Base-by-base conservation (phyloP, 1,284 basidiomycete genomes). In the Xerocomus nothofagi region DNA sequence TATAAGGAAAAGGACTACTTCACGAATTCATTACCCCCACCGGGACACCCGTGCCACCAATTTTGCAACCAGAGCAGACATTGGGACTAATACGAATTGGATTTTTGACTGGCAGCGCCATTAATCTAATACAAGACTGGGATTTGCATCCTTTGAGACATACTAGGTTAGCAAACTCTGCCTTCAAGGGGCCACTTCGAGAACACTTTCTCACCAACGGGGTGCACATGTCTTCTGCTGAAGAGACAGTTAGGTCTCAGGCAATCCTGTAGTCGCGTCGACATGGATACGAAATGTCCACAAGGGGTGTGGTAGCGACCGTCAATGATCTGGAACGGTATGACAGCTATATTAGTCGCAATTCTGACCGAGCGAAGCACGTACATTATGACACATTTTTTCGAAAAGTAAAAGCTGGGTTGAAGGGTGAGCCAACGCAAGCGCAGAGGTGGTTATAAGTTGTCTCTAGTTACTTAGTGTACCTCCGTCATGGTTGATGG, bases 381-480 rank as follows among this genome's bases (percentile, higher is more conserved):
- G 49, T 62, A 90, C 88, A 69, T 90, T 89, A 71, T 87, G 77
- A 67, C 88, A 91, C 88, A 91, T 91, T 50, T 53, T 91, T 50
- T 53, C 14, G 43, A 50, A 17, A 50, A 51, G 50, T 32, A 55
- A 51, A 56, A 59, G 43, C 18, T 52, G 56, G 56, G 50, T 51
- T 20, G 53, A 48, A 49, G 47, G 44, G 53, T 51, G 55, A 44
- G 49, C 36, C 18, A 40, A 51, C 36, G 24, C 48, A 29, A 44
- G 47, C 57, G 34, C 53, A 23, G 51, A 47, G 41, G 62, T 51
- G 55, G 49, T 56, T 56, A 54, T 55, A 55, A 58, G 47, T 51
- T 38, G 54, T 49, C 39, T 58, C 48, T 42, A 39, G 51, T 50
- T 42, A 39, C 50, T 50, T 58, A 43, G 45, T 39, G 32, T 38